Evolutionary conservation across 768 basidiomycete species (phyloP), one percentile per base, ranked within the genome.

Genomic region (Bullera alba): DNA sequence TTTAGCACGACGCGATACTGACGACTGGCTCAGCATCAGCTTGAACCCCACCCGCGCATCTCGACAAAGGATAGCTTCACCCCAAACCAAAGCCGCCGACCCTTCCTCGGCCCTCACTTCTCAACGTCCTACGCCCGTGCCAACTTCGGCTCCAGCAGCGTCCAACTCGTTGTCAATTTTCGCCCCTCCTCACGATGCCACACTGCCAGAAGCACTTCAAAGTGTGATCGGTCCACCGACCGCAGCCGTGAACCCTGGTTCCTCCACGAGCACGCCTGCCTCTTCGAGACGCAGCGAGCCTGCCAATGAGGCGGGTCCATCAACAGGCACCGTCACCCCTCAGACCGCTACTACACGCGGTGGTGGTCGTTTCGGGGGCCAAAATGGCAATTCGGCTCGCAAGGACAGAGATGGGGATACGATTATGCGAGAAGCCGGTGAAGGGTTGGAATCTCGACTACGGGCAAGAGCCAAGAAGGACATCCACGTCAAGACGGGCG

Each of bases 391-490:
- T n/a, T n/a, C n/a, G n/a, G n/a, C n/a, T n/a, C n/a, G 39, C 21
- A 41, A 44, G 25, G 57, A 59, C 38, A 28, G 22, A 15, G 62
- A 60, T 32, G 59, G 57, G 2, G 58, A 60, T 38, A 43, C 56
- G 0, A 47, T 63, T 10, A 48, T 58, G 47, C 50, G 60, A 19
- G 61, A 60, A 25, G 62, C 57, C 22, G 65, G 57, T 16, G 62
- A 61, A 27, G 62, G 65, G 2, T 55, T 63, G 22, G 56, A 60
- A 34, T 55, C 48, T 28, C 43, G 61, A 35, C 42, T 56, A 29
- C 35, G 59, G 19, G 39, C 30, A 19, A 36, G 38, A 25, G 51
- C 17, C 19, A 7, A 42, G 28, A 37, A 50, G 30, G 58, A 61
- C 6, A 47, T 49, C 17, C 53, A 42, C 19, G 56, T 60, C n/a